Evolutionary conservation across 2,329 filamentous ascomycete species (phyloP).

Genomic region (Aspergillus proliferans): DNA sequence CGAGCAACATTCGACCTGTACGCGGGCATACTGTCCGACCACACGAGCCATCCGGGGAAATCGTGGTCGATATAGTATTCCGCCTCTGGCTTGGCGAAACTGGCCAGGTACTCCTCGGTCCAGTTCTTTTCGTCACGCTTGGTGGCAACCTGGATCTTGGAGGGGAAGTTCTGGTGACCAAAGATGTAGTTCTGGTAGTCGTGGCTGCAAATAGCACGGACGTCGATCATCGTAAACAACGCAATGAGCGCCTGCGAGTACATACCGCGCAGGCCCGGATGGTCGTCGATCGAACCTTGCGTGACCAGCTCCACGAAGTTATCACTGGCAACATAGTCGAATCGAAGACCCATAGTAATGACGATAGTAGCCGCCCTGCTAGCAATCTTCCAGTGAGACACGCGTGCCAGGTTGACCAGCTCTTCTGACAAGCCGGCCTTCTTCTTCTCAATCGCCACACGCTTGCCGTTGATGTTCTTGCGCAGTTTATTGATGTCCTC

Average conservation of each 20-base stretch:
- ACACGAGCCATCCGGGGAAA: constrained; percentile 92
- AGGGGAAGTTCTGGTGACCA: constrained; percentile 69
- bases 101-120: constrained; percentile 70
- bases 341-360: constrained; percentile 83
- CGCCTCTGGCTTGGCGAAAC: constrained; percentile 69
- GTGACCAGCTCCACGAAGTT: constrained; percentile 79
- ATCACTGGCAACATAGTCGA: constrained; percentile 75
- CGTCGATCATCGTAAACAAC: constrained; percentile 78
- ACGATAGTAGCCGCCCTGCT: constrained; percentile 85
- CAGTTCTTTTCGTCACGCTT: constrained; percentile 68
- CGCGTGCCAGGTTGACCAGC: constrained; percentile 67
- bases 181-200: constrained; percentile 80
- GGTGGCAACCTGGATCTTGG: constrained; percentile 69
- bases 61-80: constrained; percentile 90
- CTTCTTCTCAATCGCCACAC: constrained; percentile 71
- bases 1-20: constrained; percentile 63
- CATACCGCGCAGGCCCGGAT: constrained; percentile 74
- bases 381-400: constrained; percentile 94
- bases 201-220: constrained; percentile 78
- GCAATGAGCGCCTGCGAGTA: constrained; percentile 75
- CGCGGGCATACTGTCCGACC: constrained; percentile 80
- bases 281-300: constrained; percentile 77
- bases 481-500: constrained; percentile 54
- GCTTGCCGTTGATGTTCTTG: constrained; percentile 67
- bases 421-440: constrained; percentile 77